Percentiles rank a stretch among this genome's conserved stretches.
Conservation (phyloP, 2,329 filamentous ascomycete genomes). For the Fusarium sterilihyphosum region DNA sequence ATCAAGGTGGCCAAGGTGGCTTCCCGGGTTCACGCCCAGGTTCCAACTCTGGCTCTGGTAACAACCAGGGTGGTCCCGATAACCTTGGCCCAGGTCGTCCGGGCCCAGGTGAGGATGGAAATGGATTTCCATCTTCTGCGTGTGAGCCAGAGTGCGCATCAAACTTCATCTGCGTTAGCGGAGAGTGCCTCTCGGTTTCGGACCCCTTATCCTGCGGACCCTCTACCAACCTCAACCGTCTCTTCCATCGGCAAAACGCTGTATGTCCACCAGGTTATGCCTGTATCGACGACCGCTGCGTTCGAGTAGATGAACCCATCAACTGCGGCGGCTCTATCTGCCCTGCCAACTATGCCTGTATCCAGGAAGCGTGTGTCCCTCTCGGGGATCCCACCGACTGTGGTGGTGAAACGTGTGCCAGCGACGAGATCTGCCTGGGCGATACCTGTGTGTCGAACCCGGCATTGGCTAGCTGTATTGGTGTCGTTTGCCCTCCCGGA, state of each 20-base stretch:
- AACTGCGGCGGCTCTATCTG: conserved; percentile 14
- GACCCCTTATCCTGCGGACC: conserved; percentile 7
- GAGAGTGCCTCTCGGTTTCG: conserved; percentile 2
- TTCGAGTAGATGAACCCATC: background rate
- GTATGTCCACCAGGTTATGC: conserved; percentile 11
- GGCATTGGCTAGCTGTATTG: background rate
- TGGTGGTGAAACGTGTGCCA: conserved; percentile 5
- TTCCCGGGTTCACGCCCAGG: background rate
- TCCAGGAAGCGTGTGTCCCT: conserved; percentile 17
- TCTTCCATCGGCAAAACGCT: conserved; percentile 11
- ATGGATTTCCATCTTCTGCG: background rate
- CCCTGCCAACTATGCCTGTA: conserved; percentile 14
- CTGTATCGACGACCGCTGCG: conserved; percentile 24
- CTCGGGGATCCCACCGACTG: conserved; percentile 13
- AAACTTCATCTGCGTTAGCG: conserved; percentile 8
- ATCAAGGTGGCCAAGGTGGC: background rate
- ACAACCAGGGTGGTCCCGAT: background rate
- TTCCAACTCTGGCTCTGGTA: background rate
- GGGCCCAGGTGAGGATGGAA: background rate
- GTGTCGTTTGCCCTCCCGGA: background rate
- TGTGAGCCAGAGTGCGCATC: conserved; percentile 5
- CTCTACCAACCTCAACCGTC: background rate
- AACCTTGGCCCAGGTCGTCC: background rate
- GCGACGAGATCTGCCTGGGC: conserved; percentile 18
- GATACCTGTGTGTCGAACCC: conserved; percentile 10